Base-by-base conservation (phyloP, 2,329 filamentous ascomycete species). In the Aspergillus versicolor region DNA sequence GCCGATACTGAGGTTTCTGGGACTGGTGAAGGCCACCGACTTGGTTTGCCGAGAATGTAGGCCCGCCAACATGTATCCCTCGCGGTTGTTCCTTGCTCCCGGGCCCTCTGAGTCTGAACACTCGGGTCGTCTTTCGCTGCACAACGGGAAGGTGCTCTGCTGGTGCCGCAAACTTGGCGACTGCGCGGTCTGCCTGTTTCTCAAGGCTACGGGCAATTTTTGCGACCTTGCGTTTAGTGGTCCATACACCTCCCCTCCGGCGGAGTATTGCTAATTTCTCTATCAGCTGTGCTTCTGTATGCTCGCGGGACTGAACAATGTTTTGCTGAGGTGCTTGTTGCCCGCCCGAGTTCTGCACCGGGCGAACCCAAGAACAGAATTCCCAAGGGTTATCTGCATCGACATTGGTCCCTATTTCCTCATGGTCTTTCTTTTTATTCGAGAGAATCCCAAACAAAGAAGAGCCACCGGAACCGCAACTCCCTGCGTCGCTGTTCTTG, bases 391-490 rank as follows among this genome's bases (percentile, higher is more conserved):
- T 45, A 22, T 57, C 57, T 22, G 43, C 24, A 8, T 53, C 52
- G 4, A 34, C 34, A 32, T 40, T 42, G 17, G 42, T 22, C 6
- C n/a, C 47, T 5, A 15, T 13, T 32, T 56, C 56, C 32, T 50
- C 48, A 8, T 56, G 50, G 11, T 50, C 43, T 32, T 56, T 61
- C 43, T 53, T 62, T 40, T 38, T 52, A n/a, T 52, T 56, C 42
- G 57, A 27, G 19, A 67, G 24, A 32, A 59, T 63, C 13, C 60
- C 56, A 63, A 68, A 68, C 27, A 65, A 52, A 9, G 61, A 57
- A 22, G 58, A 58, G n/a, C 50, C 52, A 19, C 47, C 43, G 32
- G 54, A 53, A 37, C 57, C 54, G 50, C 45, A 55, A 49, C 61
- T 61, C 3, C 43, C 45, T 11, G 49, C 44, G 37, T 59, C 56